These are phyloP conservation scores for Neobulgaria alba DNA, from an alignment of 2,329 filamentous ascomycete genomes.

Conservation along the genomic window DNA sequence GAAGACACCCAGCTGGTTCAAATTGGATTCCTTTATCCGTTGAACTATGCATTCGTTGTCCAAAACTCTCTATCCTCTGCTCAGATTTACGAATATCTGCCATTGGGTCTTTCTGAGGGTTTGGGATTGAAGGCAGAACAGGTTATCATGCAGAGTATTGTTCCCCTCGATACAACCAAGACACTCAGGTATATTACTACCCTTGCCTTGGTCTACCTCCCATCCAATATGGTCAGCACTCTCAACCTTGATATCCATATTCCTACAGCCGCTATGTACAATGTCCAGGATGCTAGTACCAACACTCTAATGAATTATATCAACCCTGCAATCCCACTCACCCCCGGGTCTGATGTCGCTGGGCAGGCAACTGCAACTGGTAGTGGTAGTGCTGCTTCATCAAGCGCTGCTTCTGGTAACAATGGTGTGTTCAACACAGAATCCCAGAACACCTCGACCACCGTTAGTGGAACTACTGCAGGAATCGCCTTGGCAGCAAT, in stretches of 20 bases:
- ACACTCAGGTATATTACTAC: conserved; percentile 75
- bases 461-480: conserved; percentile 54
- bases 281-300: conserved; percentile 56
- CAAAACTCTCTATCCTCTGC: conserved; percentile 61
- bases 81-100: conserved; percentile 78
- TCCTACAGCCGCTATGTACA: conserved; percentile 67
- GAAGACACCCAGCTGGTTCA: conserved; percentile 66
- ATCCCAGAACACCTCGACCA: conserved; percentile 38
- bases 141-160: conserved; percentile 60
- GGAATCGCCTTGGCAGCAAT: conserved; percentile 58
- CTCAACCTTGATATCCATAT: conserved; percentile 63
- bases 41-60: conserved; percentile 81
- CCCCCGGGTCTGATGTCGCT: conserved; percentile 34
- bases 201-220: conserved; percentile 67
- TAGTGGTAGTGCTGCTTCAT: conserved; percentile 29
- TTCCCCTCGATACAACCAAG: conserved; percentile 64
- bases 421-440: conserved; percentile 34
- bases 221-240: conserved; percentile 56
- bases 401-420: conserved; percentile 27
- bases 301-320: conserved; percentile 70
- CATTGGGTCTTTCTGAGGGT: conserved; percentile 47
- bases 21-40: conserved; percentile 69
- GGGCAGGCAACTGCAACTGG: conserved; percentile 30
- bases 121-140: conserved; percentile 40
- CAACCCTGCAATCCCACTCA: conserved; percentile 61